Conservation (phyloP, 768 basidiomycete species). For the Mycena venus region DNA sequence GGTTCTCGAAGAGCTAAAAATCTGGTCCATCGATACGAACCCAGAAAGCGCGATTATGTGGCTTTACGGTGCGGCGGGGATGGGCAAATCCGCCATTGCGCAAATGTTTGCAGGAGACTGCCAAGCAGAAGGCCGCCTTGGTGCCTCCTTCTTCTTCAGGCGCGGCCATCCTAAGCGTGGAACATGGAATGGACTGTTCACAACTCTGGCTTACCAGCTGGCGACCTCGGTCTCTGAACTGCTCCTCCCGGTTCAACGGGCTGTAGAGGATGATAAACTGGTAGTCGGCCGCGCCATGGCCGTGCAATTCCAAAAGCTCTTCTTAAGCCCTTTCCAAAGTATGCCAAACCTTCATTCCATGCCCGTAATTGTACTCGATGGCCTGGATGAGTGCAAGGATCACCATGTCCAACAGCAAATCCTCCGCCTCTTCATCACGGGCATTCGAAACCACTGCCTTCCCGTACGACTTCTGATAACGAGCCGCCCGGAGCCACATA, state of each 20-base stretch:
- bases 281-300: background rate
- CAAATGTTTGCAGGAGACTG: background rate
- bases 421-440: background rate
- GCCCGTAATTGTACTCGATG: background rate
- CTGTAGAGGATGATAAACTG: background rate
- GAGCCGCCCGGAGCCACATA: background rate
- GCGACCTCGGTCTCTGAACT: background rate
- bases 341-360: background rate
- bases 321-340: background rate
- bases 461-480: background rate
- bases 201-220: background rate
- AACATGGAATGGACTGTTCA: slow-evolving; percentile 2
- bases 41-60: background rate
- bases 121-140: background rate
- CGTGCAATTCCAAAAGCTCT: too few relatives aligned
- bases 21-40: background rate
- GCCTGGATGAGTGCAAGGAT: too few relatives aligned
- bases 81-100: background rate
- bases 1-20: background rate
- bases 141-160: background rate
- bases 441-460: background rate
- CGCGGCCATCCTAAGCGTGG: background rate
- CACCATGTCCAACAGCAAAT: background rate
- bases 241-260: background rate
- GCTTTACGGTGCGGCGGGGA: background rate